These are phyloP conservation scores for Isatis lusitanica DNA, from an alignment of 441 rosid genomes.

Conservation along the genomic window DNA sequence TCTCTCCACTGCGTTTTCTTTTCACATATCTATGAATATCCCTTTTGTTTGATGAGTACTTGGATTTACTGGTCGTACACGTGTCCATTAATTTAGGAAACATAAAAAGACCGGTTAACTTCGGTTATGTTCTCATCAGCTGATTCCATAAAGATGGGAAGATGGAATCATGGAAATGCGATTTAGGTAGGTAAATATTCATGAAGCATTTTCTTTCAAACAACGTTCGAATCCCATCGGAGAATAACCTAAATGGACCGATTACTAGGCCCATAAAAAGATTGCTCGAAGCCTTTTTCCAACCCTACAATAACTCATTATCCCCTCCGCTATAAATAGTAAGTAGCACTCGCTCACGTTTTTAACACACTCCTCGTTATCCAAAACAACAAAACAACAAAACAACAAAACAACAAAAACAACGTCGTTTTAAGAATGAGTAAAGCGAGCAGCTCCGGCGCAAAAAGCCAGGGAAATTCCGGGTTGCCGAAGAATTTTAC, in stretches of 20 bases:
- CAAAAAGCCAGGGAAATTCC: neutral
- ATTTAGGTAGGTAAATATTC: neutral
- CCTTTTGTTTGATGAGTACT: too few relatives aligned
- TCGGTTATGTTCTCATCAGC: neutral
- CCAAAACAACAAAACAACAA: neutral
- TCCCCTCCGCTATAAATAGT: neutral
- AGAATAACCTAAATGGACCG: neutral
- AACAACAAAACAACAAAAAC: neutral
- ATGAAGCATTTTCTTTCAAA: too few relatives aligned
- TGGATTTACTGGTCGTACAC: too few relatives aligned
- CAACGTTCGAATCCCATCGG: neutral
- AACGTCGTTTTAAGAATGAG: constrained; percentile 2
- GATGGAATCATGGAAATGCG: too few relatives aligned
- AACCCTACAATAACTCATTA: neutral
- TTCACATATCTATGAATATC: too few relatives aligned
- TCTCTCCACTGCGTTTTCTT: too few relatives aligned
- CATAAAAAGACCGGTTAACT: neutral
- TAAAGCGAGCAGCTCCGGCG: neutral
- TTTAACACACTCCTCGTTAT: neutral
- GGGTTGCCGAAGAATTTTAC: neutral
- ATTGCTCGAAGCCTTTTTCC: neutral
- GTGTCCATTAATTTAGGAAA: too few relatives aligned
- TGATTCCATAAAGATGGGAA: neutral
- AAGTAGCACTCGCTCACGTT: neutral
- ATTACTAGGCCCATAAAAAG: neutral